phyloP scores from a whole-genome alignment of 441 rosid genomes.

The Adansonia rubrostipa region DNA sequence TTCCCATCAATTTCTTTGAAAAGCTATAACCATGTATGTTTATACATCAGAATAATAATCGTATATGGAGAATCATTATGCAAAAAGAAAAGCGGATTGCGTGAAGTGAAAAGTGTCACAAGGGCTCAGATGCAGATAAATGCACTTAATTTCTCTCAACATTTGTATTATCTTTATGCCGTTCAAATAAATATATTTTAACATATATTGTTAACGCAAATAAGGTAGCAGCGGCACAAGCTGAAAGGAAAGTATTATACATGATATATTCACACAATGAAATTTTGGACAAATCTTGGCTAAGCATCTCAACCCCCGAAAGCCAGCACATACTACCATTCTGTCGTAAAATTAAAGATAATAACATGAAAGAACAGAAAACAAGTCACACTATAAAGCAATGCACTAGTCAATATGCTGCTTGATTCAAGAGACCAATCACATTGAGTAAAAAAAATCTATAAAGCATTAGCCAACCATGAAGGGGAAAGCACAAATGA shows the following conservation, averaged over 20 bases:
- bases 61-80: neutral
- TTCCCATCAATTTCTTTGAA: slow-evolving; percentile 20
- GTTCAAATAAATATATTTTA: neutral
- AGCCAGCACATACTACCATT: slow-evolving; percentile 6
- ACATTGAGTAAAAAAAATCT: neutral
- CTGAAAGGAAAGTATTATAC: neutral
- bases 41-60: slow-evolving; percentile 4
- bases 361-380: neutral
- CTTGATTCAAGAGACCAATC: neutral
- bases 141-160: neutral
- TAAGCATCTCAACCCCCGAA: slow-evolving; percentile 22
- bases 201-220: neutral
- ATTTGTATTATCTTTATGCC: neutral
- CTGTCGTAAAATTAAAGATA: neutral
- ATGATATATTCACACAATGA: neutral
- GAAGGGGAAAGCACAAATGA: neutral
- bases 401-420: slow-evolving; percentile 7
- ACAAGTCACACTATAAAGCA: neutral
- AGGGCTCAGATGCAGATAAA: neutral
- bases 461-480: neutral
- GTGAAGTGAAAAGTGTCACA: neutral
- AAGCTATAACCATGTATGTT: slow-evolving; percentile 2
- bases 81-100: slow-evolving; percentile 18
- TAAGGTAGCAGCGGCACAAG: neutral
- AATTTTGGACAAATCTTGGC: neutral